phyloP scores from a whole-genome alignment of 2,329 filamentous ascomycete genomes.

The Hymenoscyphus repandus region DNA sequence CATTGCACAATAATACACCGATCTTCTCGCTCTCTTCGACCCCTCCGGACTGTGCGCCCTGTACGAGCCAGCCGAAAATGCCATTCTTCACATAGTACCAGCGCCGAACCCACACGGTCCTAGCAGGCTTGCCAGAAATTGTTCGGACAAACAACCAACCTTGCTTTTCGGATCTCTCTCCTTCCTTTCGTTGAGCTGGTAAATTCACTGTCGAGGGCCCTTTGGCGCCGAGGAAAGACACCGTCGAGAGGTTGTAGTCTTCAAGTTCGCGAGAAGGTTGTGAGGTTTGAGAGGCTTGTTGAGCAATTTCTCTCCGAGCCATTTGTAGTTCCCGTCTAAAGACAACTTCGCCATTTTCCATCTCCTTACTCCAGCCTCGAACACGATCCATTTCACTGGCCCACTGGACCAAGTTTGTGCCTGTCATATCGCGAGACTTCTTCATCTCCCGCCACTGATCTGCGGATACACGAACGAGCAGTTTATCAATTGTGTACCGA shows the following conservation, averaged over 20 bases:
- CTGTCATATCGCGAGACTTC: conserved; percentile 59
- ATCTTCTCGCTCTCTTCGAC: conserved; percentile 96
- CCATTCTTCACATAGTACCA: conserved; percentile 97
- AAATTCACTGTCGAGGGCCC: conserved; percentile 52
- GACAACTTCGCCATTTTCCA: conserved; percentile 80
- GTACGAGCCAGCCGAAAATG: conserved; percentile 91
- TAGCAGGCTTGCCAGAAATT: conserved; percentile 78
- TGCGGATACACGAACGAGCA: conserved; percentile 77
- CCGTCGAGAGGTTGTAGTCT: conserved; percentile 84
- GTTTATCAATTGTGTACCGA: conserved; percentile 74
- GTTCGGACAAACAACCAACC: conserved; percentile 87
- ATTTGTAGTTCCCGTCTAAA: conserved; percentile 78
- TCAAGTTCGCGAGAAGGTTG: conserved; percentile 89
- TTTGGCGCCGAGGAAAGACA: conserved; percentile 74
- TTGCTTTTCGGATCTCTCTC: conserved; percentile 66
- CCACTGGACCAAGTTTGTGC: conserved; percentile 59
- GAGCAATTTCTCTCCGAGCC: conserved; percentile 77
- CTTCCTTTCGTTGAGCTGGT: conserved; percentile 46
- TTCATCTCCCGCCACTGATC: conserved; percentile 89
- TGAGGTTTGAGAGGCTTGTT: conserved; percentile 61
- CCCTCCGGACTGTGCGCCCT: conserved; percentile 70
- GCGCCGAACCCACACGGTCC: conserved; percentile 82
- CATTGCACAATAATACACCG: conserved; percentile 87
- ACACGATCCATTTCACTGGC: conserved; percentile 83
- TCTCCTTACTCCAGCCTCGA: conserved; percentile 86